Evolutionary conservation across 2,329 filamentous ascomycete species (phyloP).

Genomic region (Fonsecaea multimorphosa): DNA sequence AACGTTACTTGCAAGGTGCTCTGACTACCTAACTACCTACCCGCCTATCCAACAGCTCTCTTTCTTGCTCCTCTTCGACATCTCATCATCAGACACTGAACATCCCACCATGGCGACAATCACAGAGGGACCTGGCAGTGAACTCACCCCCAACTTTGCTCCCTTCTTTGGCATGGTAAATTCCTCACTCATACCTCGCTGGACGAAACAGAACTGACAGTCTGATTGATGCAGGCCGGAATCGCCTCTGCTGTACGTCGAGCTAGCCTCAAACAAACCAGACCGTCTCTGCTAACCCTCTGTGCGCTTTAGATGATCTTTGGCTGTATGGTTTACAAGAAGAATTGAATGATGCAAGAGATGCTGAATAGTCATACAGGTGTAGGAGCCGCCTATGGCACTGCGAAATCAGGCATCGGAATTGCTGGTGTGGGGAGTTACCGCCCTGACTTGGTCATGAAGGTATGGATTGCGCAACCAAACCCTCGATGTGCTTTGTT

Average conservation of each 20-base stretch:
- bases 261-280: not conserved
- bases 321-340: constrained; percentile 49
- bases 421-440: constrained; percentile 71
- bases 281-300: constrained; percentile 13
- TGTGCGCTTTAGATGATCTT: constrained; percentile 55
- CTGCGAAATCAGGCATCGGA: constrained; percentile 71
- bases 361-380: constrained; percentile 52
- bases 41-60: not conserved
- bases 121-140: constrained; percentile 50
- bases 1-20: constrained; percentile 1
- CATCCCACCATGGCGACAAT: constrained; percentile 39
- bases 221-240: constrained; percentile 48
- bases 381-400: constrained; percentile 70
- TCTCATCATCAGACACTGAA: not conserved
- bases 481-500: not conserved
- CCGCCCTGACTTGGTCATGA: constrained; percentile 72
- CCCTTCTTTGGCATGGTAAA: constrained; percentile 72
- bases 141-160: constrained; percentile 67
- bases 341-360: not conserved
- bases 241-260: constrained; percentile 55
- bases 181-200: constrained; percentile 41
- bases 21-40: not conserved
- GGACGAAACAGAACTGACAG: constrained; percentile 39
- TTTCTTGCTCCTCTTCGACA: not conserved
- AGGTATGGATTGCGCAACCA: constrained; percentile 50